Percentiles rank a stretch among this genome's conserved stretches.
phyloP scores from a whole-genome alignment of 2,329 filamentous ascomycete species.

The Aspergillus glaucus region DNA sequence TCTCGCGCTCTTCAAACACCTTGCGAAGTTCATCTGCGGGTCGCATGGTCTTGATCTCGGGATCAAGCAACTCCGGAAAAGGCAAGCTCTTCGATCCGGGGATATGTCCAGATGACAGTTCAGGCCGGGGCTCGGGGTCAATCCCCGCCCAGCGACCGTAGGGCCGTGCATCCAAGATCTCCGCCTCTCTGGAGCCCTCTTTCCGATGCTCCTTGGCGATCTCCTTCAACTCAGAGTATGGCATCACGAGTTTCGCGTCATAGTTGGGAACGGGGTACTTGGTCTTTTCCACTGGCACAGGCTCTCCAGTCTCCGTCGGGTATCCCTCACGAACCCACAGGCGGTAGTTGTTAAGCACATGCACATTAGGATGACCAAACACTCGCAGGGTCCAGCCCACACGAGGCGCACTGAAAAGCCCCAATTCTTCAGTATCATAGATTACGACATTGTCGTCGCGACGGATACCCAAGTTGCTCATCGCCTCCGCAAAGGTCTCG shows the following conservation, averaged over 20 bases:
- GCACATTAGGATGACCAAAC: slow-evolving; percentile 83
- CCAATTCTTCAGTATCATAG: slow-evolving; percentile 84
- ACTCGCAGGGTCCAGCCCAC: slow-evolving; percentile 89
- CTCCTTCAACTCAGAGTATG: slow-evolving; percentile 76
- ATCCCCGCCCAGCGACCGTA: slow-evolving; percentile 72
- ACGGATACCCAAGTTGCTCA: slow-evolving; percentile 81
- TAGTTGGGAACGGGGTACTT: slow-evolving; percentile 51
- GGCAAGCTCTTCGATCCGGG: slow-evolving; percentile 81
- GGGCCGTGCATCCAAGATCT: slow-evolving; percentile 83
- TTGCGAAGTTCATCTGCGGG: slow-evolving; percentile 64
- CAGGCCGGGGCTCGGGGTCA: slow-evolving; percentile 79
- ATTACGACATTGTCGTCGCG: slow-evolving; percentile 87
- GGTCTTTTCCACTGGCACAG: slow-evolving; percentile 33
- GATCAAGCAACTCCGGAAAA: slow-evolving; percentile 72
- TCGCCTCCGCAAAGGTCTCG: slow-evolving; percentile 74
- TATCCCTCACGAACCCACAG: slow-evolving; percentile 82
- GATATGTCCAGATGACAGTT: slow-evolving; percentile 84
- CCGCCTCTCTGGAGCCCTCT: slow-evolving; percentile 73
- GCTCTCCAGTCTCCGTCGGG: slow-evolving; percentile 68
- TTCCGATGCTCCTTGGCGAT: slow-evolving; percentile 71
- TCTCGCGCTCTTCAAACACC: slow-evolving; percentile 70
- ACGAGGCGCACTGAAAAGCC: slow-evolving; percentile 88
- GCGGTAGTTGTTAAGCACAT: slow-evolving; percentile 92
- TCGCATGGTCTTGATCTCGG: slow-evolving; percentile 72
- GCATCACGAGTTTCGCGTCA: slow-evolving; percentile 60